Evolutionary conservation across 805 yeast genomes (phyloP), one percentile per base, ranked within the genome.

Genomic region (Wickerhamomyces chambardii): DNA sequence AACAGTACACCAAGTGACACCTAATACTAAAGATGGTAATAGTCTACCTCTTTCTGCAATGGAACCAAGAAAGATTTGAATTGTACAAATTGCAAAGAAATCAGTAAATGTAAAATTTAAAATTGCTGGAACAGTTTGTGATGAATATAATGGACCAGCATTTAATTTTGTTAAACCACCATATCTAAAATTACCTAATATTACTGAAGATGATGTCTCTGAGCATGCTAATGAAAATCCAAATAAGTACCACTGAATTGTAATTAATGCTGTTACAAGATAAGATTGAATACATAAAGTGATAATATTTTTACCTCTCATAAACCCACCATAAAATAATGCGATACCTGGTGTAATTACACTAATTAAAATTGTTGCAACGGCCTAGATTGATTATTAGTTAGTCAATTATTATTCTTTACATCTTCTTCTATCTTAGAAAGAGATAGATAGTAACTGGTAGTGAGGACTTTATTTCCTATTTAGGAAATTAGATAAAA

Each of bases 321-420:
- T 85, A 44, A 86, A 67, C 12, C 97, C 97, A 19, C 95, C 82
- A 54, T 90, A 90, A 33, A 90, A 69, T 47, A 89, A 80, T 4
- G 94, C 96, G 48, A 90, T 76, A 18, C 97, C 97, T 12, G 96
- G 96, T 15, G 90, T 75, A 95, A 90, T 90, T 44, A 87, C 66
- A 59, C 87, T 71, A 34, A 89, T 43, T 12, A 48, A 41, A 26
- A 51, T 38, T 7, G 53, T 48, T 25, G 50, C 53, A 39, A 45
- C 39, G 19, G 54, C 53, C n/a, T 24, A 24, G 12, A 11, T 24
- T 9, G 6, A 24, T 11, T 24, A 6, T 24, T 24, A 9, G 27
- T 24, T 24, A 24, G 27, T 24, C n/a, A n/a, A n/a, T n/a, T n/a
- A n/a, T n/a, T n/a, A n/a, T n/a, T n/a, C n/a, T n/a, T n/a, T n/a